phyloP scores from a whole-genome alignment of 805 yeast genomes.

The Candida khao-thaluensis region DNA sequence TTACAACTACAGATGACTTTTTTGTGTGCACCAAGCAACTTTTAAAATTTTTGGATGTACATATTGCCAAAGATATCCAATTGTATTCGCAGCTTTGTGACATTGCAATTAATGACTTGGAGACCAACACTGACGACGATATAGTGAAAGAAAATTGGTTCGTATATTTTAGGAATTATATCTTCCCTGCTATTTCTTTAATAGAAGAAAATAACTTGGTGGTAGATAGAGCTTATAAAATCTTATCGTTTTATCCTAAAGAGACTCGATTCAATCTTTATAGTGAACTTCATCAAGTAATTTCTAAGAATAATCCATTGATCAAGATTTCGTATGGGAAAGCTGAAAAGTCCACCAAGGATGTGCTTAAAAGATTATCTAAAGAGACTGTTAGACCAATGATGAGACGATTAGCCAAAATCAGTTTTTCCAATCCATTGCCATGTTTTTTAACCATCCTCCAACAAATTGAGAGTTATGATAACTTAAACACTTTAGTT shows the following conservation, averaged over 20 bases:
- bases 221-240: slow-evolving; percentile 55
- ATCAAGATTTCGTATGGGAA: slow-evolving; percentile 59
- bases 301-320: slow-evolving; percentile 53
- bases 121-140: slow-evolving; percentile 15
- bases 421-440: slow-evolving; percentile 74
- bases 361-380: slow-evolving; percentile 74
- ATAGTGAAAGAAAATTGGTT: slow-evolving; percentile 42
- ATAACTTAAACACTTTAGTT: slow-evolving; percentile 74
- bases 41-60: slow-evolving; percentile 55
- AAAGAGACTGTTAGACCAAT: slow-evolving; percentile 72
- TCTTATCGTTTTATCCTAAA: slow-evolving; percentile 54
- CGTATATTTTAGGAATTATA: slow-evolving; percentile 58
- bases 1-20: slow-evolving; percentile 43
- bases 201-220: slow-evolving; percentile 57
- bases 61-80: slow-evolving; percentile 46
- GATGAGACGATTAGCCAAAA: slow-evolving; percentile 69
- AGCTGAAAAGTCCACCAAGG: slow-evolving; percentile 78
- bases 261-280: slow-evolving; percentile 73
- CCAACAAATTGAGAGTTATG: slow-evolving; percentile 87
- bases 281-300: slow-evolving; percentile 67
- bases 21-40: slow-evolving; percentile 47
- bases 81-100: slow-evolving; percentile 61
- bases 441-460: slow-evolving; percentile 71
- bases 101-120: slow-evolving; percentile 47
- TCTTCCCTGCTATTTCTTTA: slow-evolving; percentile 61